Percentiles rank a stretch among this genome's conserved stretches.
Evolutionary conservation across 805 yeast genomes (phyloP).

Genomic region (Yarrowia keelungensis): DNA sequence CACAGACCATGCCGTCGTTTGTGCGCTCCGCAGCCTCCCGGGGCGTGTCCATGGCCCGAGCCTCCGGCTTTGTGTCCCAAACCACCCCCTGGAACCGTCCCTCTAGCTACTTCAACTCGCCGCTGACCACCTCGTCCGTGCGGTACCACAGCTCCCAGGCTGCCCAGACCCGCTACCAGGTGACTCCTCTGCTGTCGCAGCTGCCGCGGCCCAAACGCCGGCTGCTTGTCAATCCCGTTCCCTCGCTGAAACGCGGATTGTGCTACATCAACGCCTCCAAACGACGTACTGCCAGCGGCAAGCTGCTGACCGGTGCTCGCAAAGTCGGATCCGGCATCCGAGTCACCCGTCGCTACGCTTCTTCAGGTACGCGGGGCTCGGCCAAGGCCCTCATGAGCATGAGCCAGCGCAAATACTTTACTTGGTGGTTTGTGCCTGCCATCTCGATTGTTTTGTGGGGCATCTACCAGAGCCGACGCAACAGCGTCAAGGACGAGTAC

Average conservation of each 20-base stretch:
- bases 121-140: conserved; percentile 2
- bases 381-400: conserved; percentile 30
- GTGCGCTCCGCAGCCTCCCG: conserved; percentile 28
- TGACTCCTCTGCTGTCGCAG: background rate
- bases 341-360: conserved; percentile 40
- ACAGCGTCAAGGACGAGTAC: conserved; percentile 38
- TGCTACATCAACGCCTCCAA: conserved; percentile 42
- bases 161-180: conserved; percentile 5
- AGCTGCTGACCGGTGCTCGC: conserved; percentile 23
- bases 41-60: conserved; percentile 22
- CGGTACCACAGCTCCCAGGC: conserved; percentile 11
- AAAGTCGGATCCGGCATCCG: conserved; percentile 36
- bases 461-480: conserved; percentile 40
- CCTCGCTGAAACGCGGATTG: conserved; percentile 43
- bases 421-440: conserved; percentile 46
- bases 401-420: conserved; percentile 40
- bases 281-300: conserved; percentile 28
- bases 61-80: background rate
- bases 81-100: conserved; percentile 15
- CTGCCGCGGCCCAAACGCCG: conserved; percentile 19
- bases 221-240: conserved; percentile 42
- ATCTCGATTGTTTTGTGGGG: conserved; percentile 44
- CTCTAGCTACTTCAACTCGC: conserved; percentile 27
- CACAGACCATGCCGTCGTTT: conserved; percentile 22
- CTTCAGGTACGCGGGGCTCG: conserved; percentile 12